Conservation (phyloP, 2,329 filamentous ascomycete genomes). For the Ophiocordyceps camponoti-saundersi region DNA sequence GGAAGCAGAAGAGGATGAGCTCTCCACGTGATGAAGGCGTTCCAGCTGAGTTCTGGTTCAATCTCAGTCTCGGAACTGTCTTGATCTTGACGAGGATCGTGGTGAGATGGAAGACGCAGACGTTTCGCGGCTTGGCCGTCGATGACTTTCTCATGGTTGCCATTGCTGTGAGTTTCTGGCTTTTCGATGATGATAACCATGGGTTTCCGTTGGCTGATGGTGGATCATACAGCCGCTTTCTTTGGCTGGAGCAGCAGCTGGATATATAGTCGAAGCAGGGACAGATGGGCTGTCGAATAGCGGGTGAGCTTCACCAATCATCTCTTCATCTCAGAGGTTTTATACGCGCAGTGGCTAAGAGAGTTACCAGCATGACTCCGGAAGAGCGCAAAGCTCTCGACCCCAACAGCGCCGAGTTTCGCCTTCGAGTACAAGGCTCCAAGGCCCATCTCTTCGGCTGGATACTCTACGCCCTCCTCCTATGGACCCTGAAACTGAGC, state of each 20-base stretch:
- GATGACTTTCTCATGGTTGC: neutral
- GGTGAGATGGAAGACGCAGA: neutral
- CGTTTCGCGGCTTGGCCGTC: neutral
- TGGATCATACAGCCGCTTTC: neutral
- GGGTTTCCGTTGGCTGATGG: too few relatives aligned
- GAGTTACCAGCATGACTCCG: neutral
- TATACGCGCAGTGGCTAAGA: too few relatives aligned
- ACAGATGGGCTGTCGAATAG: neutral
- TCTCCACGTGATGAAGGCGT: neutral
- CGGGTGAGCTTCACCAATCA: neutral
- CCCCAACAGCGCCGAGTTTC: neutral
- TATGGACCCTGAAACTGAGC: constrained; percentile 37
- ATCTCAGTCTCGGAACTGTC: neutral
- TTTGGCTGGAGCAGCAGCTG: neutral
- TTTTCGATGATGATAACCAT: too few relatives aligned
- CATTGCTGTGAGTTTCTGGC: neutral
- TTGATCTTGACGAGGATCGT: neutral
- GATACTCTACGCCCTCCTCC: constrained; percentile 32
- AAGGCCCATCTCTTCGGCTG: constrained; percentile 38
- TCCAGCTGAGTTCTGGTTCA: neutral
- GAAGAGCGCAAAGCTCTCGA: neutral
- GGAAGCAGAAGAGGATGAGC: neutral
- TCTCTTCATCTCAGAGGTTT: neutral
- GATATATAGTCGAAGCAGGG: neutral
- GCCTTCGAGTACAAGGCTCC: constrained; percentile 19